Evolutionary conservation across 2,329 filamentous ascomycete genomes (phyloP).

Genomic region (Alternaria burnsii): DNA sequence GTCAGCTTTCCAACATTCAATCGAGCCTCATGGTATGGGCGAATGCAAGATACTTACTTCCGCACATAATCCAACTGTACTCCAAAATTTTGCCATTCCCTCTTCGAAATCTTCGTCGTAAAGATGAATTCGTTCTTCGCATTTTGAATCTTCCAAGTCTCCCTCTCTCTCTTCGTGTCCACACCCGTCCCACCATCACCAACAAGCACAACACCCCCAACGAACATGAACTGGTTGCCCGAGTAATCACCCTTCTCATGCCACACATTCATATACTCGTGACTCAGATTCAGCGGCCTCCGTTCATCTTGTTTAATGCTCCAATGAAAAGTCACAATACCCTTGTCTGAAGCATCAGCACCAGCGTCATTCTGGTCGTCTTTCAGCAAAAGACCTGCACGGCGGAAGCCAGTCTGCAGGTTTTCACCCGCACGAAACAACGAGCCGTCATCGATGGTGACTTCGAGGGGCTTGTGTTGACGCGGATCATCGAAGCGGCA

Average conservation of each 20-base stretch:
- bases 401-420: conserved; percentile 34
- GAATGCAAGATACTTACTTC: conserved; percentile 22
- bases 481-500: conserved; percentile 31
- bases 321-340: conserved; percentile 38
- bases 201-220: conserved; percentile 29
- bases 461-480: conserved; percentile 29
- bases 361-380: conserved; percentile 31
- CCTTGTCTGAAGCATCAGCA: conserved; percentile 31
- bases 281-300: conserved; percentile 32
- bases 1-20: too few species aligned
- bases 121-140: too few species aligned
- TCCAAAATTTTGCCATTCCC: conserved; percentile 40
- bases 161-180: conserved; percentile 10
- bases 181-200: conserved; percentile 31
- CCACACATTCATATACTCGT: conserved; percentile 45
- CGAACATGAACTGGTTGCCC: conserved; percentile 38
- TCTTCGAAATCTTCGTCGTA: too few species aligned
- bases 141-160: too few species aligned
- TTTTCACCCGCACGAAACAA: conserved; percentile 30
- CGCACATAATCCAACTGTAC: conserved; percentile 33
- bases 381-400: conserved; percentile 34
- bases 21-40: background rate
- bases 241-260: conserved; percentile 30
- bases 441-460: conserved; percentile 35
- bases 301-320: conserved; percentile 29